Evolutionary conservation across 768 basidiomycete genomes (phyloP), one percentile per base, ranked within the genome.

Genomic region (Galerina marginata): DNA sequence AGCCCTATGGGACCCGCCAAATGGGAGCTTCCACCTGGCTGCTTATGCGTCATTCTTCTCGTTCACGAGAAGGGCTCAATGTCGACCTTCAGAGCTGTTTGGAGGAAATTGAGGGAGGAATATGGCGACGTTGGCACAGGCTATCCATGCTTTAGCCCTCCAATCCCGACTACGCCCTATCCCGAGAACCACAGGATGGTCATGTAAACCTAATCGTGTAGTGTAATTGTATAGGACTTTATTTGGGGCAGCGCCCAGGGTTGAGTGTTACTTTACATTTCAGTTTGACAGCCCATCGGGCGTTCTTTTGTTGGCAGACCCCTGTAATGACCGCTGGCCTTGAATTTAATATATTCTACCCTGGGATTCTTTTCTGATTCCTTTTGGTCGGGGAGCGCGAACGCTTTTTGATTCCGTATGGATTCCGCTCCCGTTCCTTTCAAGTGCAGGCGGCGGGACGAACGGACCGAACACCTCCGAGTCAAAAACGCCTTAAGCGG

Each of bases 11-110:
- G 43, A 40, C 50, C 55, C 10, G 33, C 58, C 10, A 67, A 62
- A 53, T 69, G 67, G 64, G 71, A 74, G 12, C 42, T 78, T 43
- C 79, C 80, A 11, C 69, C 72, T 11, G 81, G 78, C 1, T 77
- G 76, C 65, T 61, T 69, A 56, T 91, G 90, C 44, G 86, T 86
- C 44, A 83, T 96, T 61, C 86, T 88, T 56, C 77, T 99, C 66
- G 83, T 92, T 23, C 88, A 92, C 64, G 95, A 97, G 79, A 97
- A 95, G 74, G 96, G 96, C 25, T 92, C 94, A 6, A 82, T 91
- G 69, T 90, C 93, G 56, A 89, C 91, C 47, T 96, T 97, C 79
- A 89, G 88, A 73, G 77, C 82, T 5, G 80, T 95, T 10, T 92
- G 90, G 79, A 84, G 84, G 69, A 83, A 84, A 64, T 72, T 96